Conservation (phyloP, 192 early-diverging fungal genomes). For the Thoreauomyces humboldtii region DNA sequence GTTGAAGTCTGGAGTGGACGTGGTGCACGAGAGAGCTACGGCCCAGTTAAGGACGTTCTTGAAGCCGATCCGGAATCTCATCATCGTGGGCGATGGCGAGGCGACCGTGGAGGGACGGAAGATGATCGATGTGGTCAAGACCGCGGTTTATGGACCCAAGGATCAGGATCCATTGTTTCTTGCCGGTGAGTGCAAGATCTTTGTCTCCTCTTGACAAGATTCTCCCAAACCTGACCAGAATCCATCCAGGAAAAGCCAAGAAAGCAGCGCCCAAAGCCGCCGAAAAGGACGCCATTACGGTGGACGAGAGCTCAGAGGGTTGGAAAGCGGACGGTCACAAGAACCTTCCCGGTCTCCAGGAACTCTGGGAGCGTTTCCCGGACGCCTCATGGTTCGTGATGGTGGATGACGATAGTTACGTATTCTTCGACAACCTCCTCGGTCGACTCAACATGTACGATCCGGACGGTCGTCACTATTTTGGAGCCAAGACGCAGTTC, state of each 20-base stretch:
- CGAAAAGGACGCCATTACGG: slow-evolving; percentile 31
- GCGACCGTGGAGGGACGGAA: slow-evolving; percentile 35
- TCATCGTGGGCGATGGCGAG: slow-evolving; percentile 52
- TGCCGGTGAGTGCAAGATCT: not conserved
- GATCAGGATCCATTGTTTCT: no score
- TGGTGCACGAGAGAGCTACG: slow-evolving; percentile 41
- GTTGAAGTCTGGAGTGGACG: slow-evolving; percentile 53
- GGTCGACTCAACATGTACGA: slow-evolving; percentile 30
- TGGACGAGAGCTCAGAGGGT: slow-evolving; percentile 35
- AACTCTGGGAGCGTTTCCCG: slow-evolving; percentile 44
- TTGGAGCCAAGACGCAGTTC: slow-evolving; percentile 40
- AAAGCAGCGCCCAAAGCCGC: not conserved
- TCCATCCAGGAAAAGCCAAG: no score
- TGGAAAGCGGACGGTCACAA: slow-evolving; percentile 57
- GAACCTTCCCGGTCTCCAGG: slow-evolving; percentile 50
- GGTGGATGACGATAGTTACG: slow-evolving; percentile 63
- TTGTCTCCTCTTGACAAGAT: no score
- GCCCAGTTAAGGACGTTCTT: slow-evolving; percentile 52
- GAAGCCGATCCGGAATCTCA: slow-evolving; percentile 38
- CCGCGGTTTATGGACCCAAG: no score
- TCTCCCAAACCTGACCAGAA: no score
- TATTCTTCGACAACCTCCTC: slow-evolving; percentile 50
- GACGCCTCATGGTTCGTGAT: slow-evolving; percentile 60
- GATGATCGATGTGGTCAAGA: slow-evolving; percentile 46
- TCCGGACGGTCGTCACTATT: slow-evolving; percentile 36